Conservation (phyloP, 2,329 filamentous ascomycete genomes). For the Cercospora berteroae region DNA sequence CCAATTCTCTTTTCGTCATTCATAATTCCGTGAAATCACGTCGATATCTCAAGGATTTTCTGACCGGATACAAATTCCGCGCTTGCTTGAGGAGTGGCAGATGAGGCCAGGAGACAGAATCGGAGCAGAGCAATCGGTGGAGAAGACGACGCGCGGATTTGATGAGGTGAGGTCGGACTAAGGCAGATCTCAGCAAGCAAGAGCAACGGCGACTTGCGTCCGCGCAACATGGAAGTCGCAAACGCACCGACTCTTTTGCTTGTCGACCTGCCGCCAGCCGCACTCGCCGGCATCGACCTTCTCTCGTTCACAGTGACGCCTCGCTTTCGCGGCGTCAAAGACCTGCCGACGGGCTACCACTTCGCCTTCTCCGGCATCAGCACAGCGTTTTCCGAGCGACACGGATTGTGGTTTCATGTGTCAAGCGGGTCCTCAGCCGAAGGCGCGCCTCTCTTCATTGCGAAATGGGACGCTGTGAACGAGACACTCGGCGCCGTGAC, state of each 20-base stretch:
- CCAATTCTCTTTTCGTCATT: neutral
- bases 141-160: neutral
- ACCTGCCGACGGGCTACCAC: slow-evolving; percentile 58
- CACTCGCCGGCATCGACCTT: slow-evolving; percentile 55
- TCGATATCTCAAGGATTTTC: neutral
- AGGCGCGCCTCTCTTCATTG: slow-evolving; percentile 48
- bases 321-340: slow-evolving; percentile 60
- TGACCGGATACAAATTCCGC: neutral
- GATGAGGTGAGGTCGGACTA: neutral
- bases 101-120: neutral
- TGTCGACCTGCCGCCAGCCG: slow-evolving; percentile 46
- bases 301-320: slow-evolving; percentile 63
- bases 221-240: slow-evolving; percentile 27
- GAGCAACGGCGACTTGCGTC: neutral
- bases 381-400: slow-evolving; percentile 58
- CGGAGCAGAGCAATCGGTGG: neutral
- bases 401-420: slow-evolving; percentile 61
- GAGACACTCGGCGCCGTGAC: slow-evolving; percentile 49
- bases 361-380: slow-evolving; percentile 62
- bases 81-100: neutral
- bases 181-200: neutral
- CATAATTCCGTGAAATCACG: neutral
- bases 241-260: slow-evolving; percentile 39
- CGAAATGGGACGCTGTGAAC: slow-evolving; percentile 54
- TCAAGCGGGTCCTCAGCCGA: slow-evolving; percentile 18